These are phyloP conservation scores for Circinella minor DNA, from an alignment of 371 early-diverging fungal species.

Conservation along the genomic window DNA sequence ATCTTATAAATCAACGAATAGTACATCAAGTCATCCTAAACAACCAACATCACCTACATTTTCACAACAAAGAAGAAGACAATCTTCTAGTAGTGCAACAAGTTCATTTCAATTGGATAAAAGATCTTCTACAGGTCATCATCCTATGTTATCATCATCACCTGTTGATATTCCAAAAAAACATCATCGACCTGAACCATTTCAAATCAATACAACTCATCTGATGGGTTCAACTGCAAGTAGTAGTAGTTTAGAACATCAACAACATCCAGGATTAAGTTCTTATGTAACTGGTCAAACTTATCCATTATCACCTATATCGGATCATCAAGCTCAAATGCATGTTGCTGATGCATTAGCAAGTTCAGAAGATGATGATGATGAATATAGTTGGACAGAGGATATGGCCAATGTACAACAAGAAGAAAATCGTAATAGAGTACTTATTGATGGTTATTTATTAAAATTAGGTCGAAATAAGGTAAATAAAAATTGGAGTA, in stretches of 20 bases:
- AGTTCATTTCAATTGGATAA: neutral
- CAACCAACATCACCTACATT: neutral
- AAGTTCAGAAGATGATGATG: constrained; percentile 59
- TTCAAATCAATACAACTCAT: neutral
- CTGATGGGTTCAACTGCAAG: constrained; percentile 5
- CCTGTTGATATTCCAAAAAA: constrained; percentile 30
- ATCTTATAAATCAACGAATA: constrained; percentile 30
- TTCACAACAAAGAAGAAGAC: constrained; percentile 27
- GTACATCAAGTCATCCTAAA: neutral
- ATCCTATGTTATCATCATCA: neutral
- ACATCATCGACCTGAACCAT: constrained; percentile 14
- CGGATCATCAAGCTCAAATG: constrained; percentile 35
- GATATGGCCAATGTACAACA: constrained; percentile 36
- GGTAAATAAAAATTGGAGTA: constrained; percentile 27
- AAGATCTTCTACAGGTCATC: neutral
- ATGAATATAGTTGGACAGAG: constrained; percentile 36
- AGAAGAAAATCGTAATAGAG: constrained; percentile 52
- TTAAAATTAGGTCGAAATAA: constrained; percentile 72
- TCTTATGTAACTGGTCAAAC: constrained; percentile 38
- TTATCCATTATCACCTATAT: constrained; percentile 48
- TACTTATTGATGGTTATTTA: constrained; percentile 75
- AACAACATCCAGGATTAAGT: constrained; percentile 15
- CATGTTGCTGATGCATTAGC: constrained; percentile 42
- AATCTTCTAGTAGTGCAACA: constrained; percentile 15
- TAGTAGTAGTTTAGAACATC: constrained; percentile 15